Evolutionary conservation across 2,329 filamentous ascomycete species (phyloP).

Genomic region (Colletotrichum somersetense): DNA sequence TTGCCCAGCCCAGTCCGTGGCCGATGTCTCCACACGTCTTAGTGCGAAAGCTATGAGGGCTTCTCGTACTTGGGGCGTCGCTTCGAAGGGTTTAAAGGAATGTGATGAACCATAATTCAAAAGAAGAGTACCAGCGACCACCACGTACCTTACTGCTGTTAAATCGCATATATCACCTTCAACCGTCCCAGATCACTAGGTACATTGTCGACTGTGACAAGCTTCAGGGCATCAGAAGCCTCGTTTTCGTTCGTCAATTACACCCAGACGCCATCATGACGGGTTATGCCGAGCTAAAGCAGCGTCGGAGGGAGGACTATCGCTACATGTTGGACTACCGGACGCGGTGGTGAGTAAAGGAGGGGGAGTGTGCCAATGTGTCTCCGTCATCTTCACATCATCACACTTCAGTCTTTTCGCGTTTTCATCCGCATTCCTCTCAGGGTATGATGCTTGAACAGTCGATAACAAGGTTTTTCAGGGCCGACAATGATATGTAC

Average conservation of each 20-base stretch:
- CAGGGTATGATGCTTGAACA: constrained; percentile 14
- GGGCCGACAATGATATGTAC: constrained; percentile 96
- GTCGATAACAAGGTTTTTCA: constrained; percentile 51
- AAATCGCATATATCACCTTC: not conserved
- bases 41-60: constrained; percentile 8
- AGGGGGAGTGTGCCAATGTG: not conserved
- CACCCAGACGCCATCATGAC: constrained; percentile 21
- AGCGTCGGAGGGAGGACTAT: constrained; percentile 78
- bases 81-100: constrained; percentile 23
- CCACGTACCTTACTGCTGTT: not conserved
- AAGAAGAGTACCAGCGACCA: not conserved
- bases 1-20: constrained; percentile 2
- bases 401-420: constrained; percentile 31
- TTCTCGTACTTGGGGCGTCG: not conserved
- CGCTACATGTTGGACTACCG: constrained; percentile 83
- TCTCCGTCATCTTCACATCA: constrained; percentile 20
- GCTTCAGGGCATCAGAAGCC: not conserved
- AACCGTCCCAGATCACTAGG: not conserved
- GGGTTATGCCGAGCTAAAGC: constrained; percentile 61
- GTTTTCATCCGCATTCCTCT: constrained; percentile 20
- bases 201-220: not conserved
- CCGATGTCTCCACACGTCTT: constrained; percentile 21
- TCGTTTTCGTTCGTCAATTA: constrained; percentile 15
- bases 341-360: constrained; percentile 78
- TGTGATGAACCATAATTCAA: constrained; percentile 16